Base-by-base conservation (phyloP, 495 filamentous ascomycete genomes). In the Pseudevernia furfuracea region DNA sequence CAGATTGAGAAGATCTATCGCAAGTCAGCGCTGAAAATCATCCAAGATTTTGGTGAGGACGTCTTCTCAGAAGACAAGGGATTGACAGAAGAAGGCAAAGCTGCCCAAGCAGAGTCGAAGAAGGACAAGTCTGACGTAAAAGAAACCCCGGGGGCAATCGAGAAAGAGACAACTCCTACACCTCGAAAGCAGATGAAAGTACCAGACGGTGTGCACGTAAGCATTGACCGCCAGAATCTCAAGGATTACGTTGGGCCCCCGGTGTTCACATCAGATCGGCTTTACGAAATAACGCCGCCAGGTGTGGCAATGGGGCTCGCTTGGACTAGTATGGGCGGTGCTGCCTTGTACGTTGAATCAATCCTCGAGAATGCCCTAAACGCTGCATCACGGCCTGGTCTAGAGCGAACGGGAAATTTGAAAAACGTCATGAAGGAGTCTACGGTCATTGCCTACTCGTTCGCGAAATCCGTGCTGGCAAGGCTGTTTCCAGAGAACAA, bases 1-100 rank as follows among this genome's bases (percentile, higher is more conserved):
- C 93, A 97, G 72, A 99, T 99, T 67, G 95, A 99, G 72, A 97
- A 97, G 79, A 90, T 99, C 8, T 99, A 96, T 76, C 89, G 95
- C 49, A 99, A 99, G 77, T 89, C 92, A 23, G 95, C 95, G 15
- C 82, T 97, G 67, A 97, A 96, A 76, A 97, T 99, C 69, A 91
- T 99, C 36, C 89, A 91, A 72, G 94, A 97, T 67, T 78, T 97
- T 7, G 94, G 94, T 58, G 94, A 98, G 75, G 87, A 91, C 37
- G 89, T 80, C 15, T 77, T 96, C 19, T 81, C 88, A 3, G 94
- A 97, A 76, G 84, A 86, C 34, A 85, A 89, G 66, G 94, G 91
- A 21, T 72, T 96, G 57, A 96, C 93, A 10, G 86, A 89, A 7
- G 91, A 95, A 71, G 93, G 91, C 65, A 96, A 96, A 76, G 85